Conservation (phyloP, 2,329 filamentous ascomycete genomes). For the Hypoxylon sp. region DNA sequence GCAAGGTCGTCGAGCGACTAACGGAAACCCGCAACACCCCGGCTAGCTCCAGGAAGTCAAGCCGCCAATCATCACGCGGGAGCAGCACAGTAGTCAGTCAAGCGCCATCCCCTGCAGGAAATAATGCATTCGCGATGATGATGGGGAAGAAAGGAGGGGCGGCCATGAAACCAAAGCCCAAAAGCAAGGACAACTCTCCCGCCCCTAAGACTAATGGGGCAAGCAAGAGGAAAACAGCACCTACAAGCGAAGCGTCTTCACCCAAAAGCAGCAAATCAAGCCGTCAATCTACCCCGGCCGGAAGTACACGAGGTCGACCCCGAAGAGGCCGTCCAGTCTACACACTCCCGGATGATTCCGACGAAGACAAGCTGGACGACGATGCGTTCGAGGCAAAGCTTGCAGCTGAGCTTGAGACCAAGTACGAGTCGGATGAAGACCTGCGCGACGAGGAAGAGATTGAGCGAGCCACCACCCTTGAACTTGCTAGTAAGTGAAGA, state of each 20-base stretch:
- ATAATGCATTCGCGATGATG: conserved; percentile 63
- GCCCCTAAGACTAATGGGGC: conserved; percentile 35
- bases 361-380: conserved; percentile 75
- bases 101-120: conserved; percentile 34
- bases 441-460: conserved; percentile 65
- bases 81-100: conserved; percentile 44
- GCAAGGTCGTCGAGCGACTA: conserved; percentile 75
- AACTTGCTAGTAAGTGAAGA: conserved; percentile 74
- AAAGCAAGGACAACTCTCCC: conserved; percentile 12
- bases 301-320: conserved; percentile 55
- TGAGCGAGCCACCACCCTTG: conserved; percentile 72
- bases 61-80: conserved; percentile 52
- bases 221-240: conserved; percentile 50
- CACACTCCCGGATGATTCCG: conserved; percentile 65
- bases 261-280: conserved; percentile 80
- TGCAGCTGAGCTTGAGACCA: conserved; percentile 65
- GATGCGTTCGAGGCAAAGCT: conserved; percentile 84
- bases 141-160: conserved; percentile 55
- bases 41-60: conserved; percentile 45
- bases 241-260: conserved; percentile 46
- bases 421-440: conserved; percentile 49
- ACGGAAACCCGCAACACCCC: conserved; percentile 60
- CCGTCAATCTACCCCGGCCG: conserved; percentile 75
- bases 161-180: conserved; percentile 37
- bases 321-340: conserved; percentile 60